These are phyloP conservation scores for Penicillium roqueforti DNA, from an alignment of 495 filamentous ascomycete genomes.

Conservation along the genomic window DNA sequence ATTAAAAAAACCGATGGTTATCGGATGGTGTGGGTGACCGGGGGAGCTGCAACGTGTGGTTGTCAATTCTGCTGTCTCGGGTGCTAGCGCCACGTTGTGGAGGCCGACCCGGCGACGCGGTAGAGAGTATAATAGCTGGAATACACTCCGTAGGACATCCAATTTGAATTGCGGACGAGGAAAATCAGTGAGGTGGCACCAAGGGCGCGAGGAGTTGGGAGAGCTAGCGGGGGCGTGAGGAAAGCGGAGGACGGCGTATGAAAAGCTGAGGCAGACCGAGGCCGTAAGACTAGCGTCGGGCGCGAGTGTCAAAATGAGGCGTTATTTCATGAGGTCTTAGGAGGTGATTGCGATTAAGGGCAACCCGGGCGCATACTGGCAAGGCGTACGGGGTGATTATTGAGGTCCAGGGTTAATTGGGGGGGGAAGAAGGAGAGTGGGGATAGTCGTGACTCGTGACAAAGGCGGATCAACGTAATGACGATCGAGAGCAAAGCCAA, in stretches of 20 bases:
- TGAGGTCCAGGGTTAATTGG: constrained; percentile 7
- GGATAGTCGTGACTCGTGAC: constrained; percentile 8
- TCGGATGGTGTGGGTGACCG: constrained; percentile 9
- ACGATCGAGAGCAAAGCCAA: constrained; percentile 4
- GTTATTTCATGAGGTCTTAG: constrained; percentile 1
- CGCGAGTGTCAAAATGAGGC: not conserved
- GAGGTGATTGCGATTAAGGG: not conserved
- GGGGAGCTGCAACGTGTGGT: constrained; percentile 9
- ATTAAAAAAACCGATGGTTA: constrained; percentile 20
- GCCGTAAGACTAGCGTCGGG: not conserved
- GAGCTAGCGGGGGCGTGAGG: constrained; percentile 1
- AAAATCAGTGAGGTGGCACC: not conserved
- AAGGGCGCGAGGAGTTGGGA: not conserved
- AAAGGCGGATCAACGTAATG: constrained; percentile 9
- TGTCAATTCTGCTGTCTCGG: constrained; percentile 12
- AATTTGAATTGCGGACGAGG: not conserved
- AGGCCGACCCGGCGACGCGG: constrained; percentile 15
- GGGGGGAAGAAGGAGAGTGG: constrained; percentile 3
- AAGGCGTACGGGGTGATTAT: not conserved
- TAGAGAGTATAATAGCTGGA: not conserved
- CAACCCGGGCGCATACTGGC: constrained; percentile 1
- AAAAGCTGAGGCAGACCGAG: not conserved
- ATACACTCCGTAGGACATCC: not conserved
- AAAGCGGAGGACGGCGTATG: not conserved
- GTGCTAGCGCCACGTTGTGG: constrained; percentile 15